Evolutionary conservation across 495 filamentous ascomycete species (phyloP).

Genomic region (Amniculicola lignicola): DNA sequence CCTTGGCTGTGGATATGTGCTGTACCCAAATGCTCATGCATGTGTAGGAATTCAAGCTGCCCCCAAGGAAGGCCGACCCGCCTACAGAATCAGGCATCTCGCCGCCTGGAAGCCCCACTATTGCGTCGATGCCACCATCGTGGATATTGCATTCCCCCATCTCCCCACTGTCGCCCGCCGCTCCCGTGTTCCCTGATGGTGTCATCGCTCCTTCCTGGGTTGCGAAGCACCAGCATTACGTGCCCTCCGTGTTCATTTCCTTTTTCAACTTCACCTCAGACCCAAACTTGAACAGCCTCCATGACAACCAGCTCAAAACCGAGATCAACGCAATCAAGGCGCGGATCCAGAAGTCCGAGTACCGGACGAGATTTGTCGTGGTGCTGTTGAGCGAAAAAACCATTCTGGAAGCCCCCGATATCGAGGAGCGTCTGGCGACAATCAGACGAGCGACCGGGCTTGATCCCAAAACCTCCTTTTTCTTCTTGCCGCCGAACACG

Average conservation of each 20-base stretch:
- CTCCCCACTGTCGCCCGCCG: conserved; percentile 78
- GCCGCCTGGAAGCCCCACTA: conserved; percentile 49
- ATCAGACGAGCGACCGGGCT: conserved; percentile 75
- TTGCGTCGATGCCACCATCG: conserved; percentile 44
- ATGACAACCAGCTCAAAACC: conserved; percentile 83
- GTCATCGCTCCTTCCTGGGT: conserved; percentile 77
- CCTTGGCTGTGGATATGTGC: conserved; percentile 20
- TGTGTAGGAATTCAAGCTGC: conserved; percentile 57
- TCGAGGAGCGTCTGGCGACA: conserved; percentile 71
- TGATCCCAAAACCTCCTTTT: conserved; percentile 71
- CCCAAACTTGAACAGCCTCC: conserved; percentile 61
- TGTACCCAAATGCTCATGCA: conserved; percentile 15
- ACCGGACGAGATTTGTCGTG: conserved; percentile 70
- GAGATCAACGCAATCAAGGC: conserved; percentile 76
- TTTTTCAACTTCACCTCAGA: conserved; percentile 71
- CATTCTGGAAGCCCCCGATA: conserved; percentile 54
- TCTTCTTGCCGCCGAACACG: conserved; percentile 67
- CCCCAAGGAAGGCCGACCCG: conserved; percentile 60
- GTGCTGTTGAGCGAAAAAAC: conserved; percentile 71
- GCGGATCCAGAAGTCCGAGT: conserved; percentile 62
- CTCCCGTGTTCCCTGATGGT: conserved; percentile 81
- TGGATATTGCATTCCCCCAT: conserved; percentile 76
- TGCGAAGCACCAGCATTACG: conserved; percentile 74
- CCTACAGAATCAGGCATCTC: conserved; percentile 46
- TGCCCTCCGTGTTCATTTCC: conserved; percentile 76